A percentile compares a stretch with the other conserved stretches of the same genome.
These are phyloP conservation scores for Candida pini DNA, from an alignment of 805 yeast genomes.

Conservation along the genomic window DNA sequence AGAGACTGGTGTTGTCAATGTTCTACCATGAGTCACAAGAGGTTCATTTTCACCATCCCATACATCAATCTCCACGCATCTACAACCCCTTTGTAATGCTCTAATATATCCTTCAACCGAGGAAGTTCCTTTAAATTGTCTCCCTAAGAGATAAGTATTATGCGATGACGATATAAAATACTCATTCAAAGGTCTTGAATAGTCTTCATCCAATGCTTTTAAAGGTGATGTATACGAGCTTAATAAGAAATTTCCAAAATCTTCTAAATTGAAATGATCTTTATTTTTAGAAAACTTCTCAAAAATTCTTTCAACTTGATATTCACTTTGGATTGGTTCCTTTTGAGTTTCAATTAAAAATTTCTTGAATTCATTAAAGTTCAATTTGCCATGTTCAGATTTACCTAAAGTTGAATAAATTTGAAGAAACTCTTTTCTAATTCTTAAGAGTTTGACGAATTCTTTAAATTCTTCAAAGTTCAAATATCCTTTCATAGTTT, in stretches of 20 bases:
- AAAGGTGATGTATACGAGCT: slow-evolving; percentile 28
- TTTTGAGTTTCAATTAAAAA: slow-evolving; percentile 47
- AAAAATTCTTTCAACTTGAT: slow-evolving; percentile 31
- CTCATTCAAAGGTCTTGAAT: slow-evolving; percentile 67
- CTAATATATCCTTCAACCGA: slow-evolving; percentile 86
- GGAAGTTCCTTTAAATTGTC: slow-evolving; percentile 82
- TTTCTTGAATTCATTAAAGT: slow-evolving; percentile 26
- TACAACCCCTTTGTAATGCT: slow-evolving; percentile 85
- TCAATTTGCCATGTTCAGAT: slow-evolving; percentile 16
- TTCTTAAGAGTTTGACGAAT: slow-evolving; percentile 65
- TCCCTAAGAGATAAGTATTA: slow-evolving; percentile 84
- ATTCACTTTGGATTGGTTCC: slow-evolving; percentile 31
- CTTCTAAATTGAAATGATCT: slow-evolving; percentile 19
- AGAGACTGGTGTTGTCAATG: slow-evolving; percentile 71
- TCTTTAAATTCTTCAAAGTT: slow-evolving; percentile 68
- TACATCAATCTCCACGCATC: slow-evolving; percentile 91
- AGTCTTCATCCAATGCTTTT: slow-evolving; percentile 30
- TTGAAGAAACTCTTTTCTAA: slow-evolving; percentile 51
- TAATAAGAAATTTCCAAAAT: slow-evolving; percentile 26
- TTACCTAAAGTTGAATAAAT: slow-evolving; percentile 31
- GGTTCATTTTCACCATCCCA: slow-evolving; percentile 85
- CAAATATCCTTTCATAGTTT: slow-evolving; percentile 42
- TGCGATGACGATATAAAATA: slow-evolving; percentile 92
- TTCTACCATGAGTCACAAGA: slow-evolving; percentile 82
- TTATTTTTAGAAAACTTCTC: slow-evolving; percentile 28